Percentiles rank a stretch among this genome's conserved stretches.
phyloP scores from a whole-genome alignment of 176 grass and related monocot genomes.

The Aegilops sharonensis region DNA sequence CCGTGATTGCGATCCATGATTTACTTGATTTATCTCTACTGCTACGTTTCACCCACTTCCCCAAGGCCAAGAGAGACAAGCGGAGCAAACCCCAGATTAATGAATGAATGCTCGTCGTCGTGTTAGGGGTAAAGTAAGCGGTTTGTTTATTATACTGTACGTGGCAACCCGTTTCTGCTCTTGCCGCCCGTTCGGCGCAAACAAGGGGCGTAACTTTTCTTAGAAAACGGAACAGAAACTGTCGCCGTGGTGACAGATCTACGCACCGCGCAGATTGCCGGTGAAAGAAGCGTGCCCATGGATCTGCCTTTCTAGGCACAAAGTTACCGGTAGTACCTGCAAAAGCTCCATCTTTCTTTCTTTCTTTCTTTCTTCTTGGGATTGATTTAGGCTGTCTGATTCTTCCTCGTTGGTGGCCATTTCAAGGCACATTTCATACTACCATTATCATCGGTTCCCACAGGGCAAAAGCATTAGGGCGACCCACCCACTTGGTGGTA shows the following conservation, averaged over 20 bases:
- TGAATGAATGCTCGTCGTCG: too few relatives aligned
- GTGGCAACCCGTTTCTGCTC: constrained; percentile 30
- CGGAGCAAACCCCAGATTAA: too few relatives aligned
- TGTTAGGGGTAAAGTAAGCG: neutral
- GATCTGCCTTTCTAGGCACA: constrained; percentile 17
- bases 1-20: neutral
- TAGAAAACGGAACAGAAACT: neutral
- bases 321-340: neutral
- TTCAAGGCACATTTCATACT: neutral
- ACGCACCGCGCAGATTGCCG: constrained; percentile 21
- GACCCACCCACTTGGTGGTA: neutral
- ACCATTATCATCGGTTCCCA: neutral
- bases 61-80: neutral
- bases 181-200: constrained; percentile 7
- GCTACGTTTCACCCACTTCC: neutral
- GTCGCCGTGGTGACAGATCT: neutral
- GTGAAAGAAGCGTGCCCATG: neutral
- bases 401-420: neutral
- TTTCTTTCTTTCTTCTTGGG: neutral
- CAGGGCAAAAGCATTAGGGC: neutral
- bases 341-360: too few relatives aligned
- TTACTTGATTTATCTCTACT: neutral
- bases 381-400: constrained; percentile 6
- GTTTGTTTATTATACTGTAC: neutral
- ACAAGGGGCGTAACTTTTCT: constrained; percentile 8